Base-by-base conservation (phyloP, 2,329 filamentous ascomycete genomes). In the Dothideomycetes sp. region DNA sequence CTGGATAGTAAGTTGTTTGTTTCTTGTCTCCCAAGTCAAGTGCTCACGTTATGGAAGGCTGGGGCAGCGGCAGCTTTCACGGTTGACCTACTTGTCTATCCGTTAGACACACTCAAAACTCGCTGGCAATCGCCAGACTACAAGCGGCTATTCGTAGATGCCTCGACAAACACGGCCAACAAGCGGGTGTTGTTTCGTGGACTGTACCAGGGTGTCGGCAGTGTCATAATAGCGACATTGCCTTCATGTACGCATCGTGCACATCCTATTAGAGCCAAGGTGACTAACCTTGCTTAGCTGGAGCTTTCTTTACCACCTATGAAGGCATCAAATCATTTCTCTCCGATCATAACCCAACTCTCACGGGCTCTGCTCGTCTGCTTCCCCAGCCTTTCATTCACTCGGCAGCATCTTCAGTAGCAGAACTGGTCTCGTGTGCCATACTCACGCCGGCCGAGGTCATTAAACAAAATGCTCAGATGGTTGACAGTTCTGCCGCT, bases 401-500 rank as follows among this genome's bases (percentile, higher is more conserved):
- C 56, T 73, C 82, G 4, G 61, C 73, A 3, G 81, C 86, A 10
- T 93, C 85, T 1, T 80, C 78, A 2, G 63, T 77, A 12, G 88
- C 81, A 1, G 88, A 95, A 61, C 73, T 87, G 49, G 83, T 86
- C 3, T 88, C 85, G 4, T 94, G 88, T 55, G 70, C 86, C 15
- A 84, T 94, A 45, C 73, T 94, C 27, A 89, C 87, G 0, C 88
- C 87, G 0, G 85, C 86, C 11, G 87, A 94, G 58, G 84, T 94
- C 5, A 75, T 94, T 47, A 94, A 95, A 64, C 87, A 94, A 57
- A 94, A 94, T 59, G 86, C 88, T 0, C 87, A 94, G 59, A 87
- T 94, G 73, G 68, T 91, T 1, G 66, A 66, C 52, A 52, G 46
- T 16, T 49, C 43, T 12, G 65, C 59, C 58, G 33, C 41, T 48